These are phyloP conservation scores for Clarireedia paspali DNA, from an alignment of 2,329 filamentous ascomycete genomes.

Conservation along the genomic window DNA sequence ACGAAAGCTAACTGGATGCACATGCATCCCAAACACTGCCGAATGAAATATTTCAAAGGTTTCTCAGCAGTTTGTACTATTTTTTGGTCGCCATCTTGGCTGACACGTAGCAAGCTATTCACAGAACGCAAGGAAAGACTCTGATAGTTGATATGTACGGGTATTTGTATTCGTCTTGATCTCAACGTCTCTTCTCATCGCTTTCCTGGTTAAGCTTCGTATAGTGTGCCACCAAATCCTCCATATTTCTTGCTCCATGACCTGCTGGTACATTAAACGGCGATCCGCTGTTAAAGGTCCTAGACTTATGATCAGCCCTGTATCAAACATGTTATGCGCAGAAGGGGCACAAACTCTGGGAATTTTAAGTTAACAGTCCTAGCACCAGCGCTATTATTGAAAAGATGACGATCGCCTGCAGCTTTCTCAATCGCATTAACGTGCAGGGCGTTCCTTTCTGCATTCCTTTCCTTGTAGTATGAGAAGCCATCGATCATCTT, in stretches of 20 bases:
- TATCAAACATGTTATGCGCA: not conserved
- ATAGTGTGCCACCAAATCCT: conserved; percentile 54
- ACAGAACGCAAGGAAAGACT: not conserved
- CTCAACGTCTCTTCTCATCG: conserved; percentile 42
- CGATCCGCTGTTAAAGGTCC: conserved; percentile 53
- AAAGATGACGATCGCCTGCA: conserved; percentile 53
- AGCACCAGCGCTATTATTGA: conserved; percentile 39
- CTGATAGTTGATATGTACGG: conserved; percentile 10
- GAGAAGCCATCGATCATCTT: conserved; percentile 47
- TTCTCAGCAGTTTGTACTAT: too few relatives aligned
- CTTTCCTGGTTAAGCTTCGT: conserved; percentile 47
- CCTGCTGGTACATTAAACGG: conserved; percentile 59
- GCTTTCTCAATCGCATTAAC: conserved; percentile 55
- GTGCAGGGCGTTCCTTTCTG: conserved; percentile 51
- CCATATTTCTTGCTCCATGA: conserved; percentile 47
- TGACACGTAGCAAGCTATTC: not conserved
- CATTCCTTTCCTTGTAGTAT: conserved; percentile 43
- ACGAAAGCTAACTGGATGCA: too few relatives aligned
- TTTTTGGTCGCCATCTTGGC: conserved; percentile 5
- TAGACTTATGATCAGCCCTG: conserved; percentile 31
- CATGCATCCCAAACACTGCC: too few relatives aligned
- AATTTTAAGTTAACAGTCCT: conserved; percentile 46
- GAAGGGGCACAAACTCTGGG: conserved; percentile 49
- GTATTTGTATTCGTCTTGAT: conserved; percentile 10
- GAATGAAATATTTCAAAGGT: too few relatives aligned